Evolutionary conservation across 345 rosid species (phyloP), one percentile per base, ranked within the genome.

Genomic region (Pelargonium nanum): DNA sequence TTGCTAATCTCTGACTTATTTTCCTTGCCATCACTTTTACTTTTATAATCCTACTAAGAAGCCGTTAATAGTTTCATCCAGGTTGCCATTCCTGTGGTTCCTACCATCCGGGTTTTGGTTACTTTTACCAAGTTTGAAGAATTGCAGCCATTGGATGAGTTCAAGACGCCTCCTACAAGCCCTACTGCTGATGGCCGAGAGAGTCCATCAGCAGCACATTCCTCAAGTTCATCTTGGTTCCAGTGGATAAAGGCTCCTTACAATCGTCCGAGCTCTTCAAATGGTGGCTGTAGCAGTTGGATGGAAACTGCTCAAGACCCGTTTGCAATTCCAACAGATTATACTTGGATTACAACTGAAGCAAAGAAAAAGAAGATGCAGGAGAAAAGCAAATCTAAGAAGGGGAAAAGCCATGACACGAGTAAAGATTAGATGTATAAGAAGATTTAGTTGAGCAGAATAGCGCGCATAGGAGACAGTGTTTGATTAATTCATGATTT

Each of bases 41-140:
- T 15, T 40, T 40, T 40, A 9, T 4, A 7, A 40, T 40, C 48
- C 48, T 40, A 40, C 48, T 40, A 40, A 40, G 10, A 40, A 40
- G 48, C 48, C 48, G 24, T 50, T 25, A 24, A 45, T 61, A n/a
- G 26, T 34, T 62, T 58, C 59, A 21, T 70, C 34, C 82, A 93
- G 99, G 97, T 89, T 72, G 97, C 99, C 56, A 89, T 93, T 34
- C 99, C 99, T 0, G 97, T 93, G 75, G 80, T 93, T 64, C 99
- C 99, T 0, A 87, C 99, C 24, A 85, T 93, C 71, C 85, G 81
- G 64, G 99, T 93, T 24, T 63, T 93, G 59, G 88, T 89, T 25
- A 89, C 96, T 13, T 93, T 93, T 57, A 85, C 97, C 5, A 93
- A 87, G 83, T 89, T 93, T 40, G 96, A 89, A 78, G 97, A 93